Evolutionary conservation across 2,329 filamentous ascomycete genomes (phyloP).

Genomic region (Apiospora hydei): DNA sequence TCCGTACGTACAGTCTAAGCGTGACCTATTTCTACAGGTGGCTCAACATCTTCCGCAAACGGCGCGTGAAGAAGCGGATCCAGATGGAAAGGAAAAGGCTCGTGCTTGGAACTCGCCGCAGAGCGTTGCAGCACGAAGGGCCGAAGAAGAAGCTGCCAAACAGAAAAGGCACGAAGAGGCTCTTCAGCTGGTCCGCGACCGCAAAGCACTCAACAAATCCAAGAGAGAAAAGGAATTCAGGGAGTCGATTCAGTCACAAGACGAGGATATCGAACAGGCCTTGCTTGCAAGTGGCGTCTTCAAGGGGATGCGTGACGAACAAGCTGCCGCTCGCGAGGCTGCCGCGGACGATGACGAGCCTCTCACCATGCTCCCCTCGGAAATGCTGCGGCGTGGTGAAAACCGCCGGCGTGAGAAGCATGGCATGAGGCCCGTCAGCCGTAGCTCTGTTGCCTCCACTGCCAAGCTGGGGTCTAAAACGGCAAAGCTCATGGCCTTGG

Average conservation of each 20-base stretch:
- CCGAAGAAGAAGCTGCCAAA: constrained; percentile 32
- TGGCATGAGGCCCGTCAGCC: constrained; percentile 33
- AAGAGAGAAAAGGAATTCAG: constrained; percentile 32
- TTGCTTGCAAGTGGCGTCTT: constrained; percentile 40
- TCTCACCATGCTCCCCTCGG: constrained; percentile 30
- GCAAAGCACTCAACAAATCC: constrained; percentile 33
- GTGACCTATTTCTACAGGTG: constrained; percentile 66
- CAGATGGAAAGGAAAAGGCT: constrained; percentile 59
- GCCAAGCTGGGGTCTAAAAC: constrained; percentile 41
- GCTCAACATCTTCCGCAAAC: constrained; percentile 57
- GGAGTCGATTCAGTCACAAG: constrained; percentile 32
- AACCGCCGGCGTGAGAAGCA: constrained; percentile 39
- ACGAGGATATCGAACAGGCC: constrained; percentile 38
- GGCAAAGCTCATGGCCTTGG: constrained; percentile 39
- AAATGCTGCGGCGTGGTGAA: constrained; percentile 37
- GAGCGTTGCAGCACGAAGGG: constrained; percentile 38
- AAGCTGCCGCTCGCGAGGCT: constrained; percentile 36
- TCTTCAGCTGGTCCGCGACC: constrained; percentile 34
- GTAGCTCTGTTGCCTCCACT: background rate
- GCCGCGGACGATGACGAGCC: constrained; percentile 32
- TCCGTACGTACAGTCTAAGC: constrained; percentile 56
- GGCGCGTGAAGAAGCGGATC: constrained; percentile 57
- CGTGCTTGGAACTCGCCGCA: constrained; percentile 50
- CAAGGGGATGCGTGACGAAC: constrained; percentile 37
- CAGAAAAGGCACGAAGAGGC: constrained; percentile 34